Conservation (phyloP, 2,329 filamentous ascomycete genomes). For the Monosporascus sp. region DNA sequence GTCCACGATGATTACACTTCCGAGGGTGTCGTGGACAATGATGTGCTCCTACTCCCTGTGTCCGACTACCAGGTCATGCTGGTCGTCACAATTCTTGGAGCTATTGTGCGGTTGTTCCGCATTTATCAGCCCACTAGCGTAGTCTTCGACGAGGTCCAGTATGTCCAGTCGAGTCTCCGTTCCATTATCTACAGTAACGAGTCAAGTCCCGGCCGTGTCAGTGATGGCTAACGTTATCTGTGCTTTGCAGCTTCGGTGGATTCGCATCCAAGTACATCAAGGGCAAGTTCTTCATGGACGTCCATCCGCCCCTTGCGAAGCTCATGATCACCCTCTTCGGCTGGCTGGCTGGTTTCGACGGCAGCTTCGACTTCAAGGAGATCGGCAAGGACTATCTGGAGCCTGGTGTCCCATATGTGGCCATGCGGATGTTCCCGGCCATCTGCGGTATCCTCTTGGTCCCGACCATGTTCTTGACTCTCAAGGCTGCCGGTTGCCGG, state of each 20-base stretch:
- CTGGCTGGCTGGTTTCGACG: slow-evolving; percentile 91
- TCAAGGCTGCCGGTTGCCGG: slow-evolving; percentile 86
- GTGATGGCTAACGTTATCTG: slow-evolving; percentile 8
- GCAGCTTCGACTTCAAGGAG: slow-evolving; percentile 97
- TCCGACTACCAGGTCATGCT: slow-evolving; percentile 78
- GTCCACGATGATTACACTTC: slow-evolving; percentile 59
- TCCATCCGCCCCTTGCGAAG: slow-evolving; percentile 96
- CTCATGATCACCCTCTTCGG: slow-evolving; percentile 92
- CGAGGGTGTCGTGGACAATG: slow-evolving; percentile 78
- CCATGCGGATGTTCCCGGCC: slow-evolving; percentile 92
- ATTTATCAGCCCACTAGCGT: slow-evolving; percentile 96
- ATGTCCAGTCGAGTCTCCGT: slow-evolving; percentile 37
- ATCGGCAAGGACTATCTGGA: slow-evolving; percentile 98
- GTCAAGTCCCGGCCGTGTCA: not conserved
- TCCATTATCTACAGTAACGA: not conserved
- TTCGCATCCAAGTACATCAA: slow-evolving; percentile 99
- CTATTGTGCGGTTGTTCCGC: slow-evolving; percentile 80
- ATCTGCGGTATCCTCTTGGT: slow-evolving; percentile 83
- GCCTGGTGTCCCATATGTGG: slow-evolving; percentile 90
- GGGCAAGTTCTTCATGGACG: slow-evolving; percentile 99
- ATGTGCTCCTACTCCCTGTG: slow-evolving; percentile 79
- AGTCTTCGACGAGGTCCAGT: slow-evolving; percentile 99
- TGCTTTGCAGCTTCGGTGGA: slow-evolving; percentile 72
- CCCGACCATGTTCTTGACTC: slow-evolving; percentile 87
- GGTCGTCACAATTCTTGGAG: slow-evolving; percentile 67